Evolutionary conservation across 2,329 filamentous ascomycete species (phyloP).

Genomic region (Periconia digitata): DNA sequence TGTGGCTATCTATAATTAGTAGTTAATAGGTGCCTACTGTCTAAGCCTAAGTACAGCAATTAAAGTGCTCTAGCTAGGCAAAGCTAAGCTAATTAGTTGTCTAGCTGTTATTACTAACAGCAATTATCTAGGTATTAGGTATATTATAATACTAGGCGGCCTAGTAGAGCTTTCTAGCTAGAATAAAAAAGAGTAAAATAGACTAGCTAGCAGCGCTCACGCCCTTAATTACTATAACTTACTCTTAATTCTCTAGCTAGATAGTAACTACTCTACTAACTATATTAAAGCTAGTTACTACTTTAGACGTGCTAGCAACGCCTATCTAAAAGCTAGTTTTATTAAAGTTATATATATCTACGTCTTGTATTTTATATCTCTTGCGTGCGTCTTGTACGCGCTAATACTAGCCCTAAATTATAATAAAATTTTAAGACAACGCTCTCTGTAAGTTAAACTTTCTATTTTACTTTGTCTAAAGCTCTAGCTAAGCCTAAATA

Average conservation of each 20-base stretch:
- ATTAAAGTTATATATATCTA: too few relatives aligned
- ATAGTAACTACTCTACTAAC: neutral
- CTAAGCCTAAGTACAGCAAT: neutral
- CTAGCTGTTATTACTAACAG: constrained; percentile 10
- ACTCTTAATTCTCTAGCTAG: constrained; percentile 1
- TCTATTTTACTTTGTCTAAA: too few relatives aligned
- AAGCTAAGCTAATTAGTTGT: constrained; percentile 2
- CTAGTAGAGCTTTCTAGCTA: constrained; percentile 5
- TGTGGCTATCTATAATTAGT: constrained; percentile 6
- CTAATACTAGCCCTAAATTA: too few relatives aligned
- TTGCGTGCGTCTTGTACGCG: too few relatives aligned
- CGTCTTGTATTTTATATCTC: too few relatives aligned
- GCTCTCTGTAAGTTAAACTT: too few relatives aligned
- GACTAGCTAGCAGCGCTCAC: constrained; percentile 6
- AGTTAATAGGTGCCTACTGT: constrained; percentile 1
- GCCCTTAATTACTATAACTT: constrained; percentile 7
- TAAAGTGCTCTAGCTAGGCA: constrained; percentile 7
- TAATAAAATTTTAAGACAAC: too few relatives aligned
- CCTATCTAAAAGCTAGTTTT: too few relatives aligned
- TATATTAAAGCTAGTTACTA: constrained; percentile 1
- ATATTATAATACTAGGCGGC: too few relatives aligned
- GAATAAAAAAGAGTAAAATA: constrained; percentile 7
- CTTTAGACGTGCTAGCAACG: too few relatives aligned
- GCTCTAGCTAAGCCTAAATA: too few relatives aligned
- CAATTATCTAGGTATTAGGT: constrained; percentile 7